Evolutionary conservation across 1,139 yeast species (phyloP), one percentile per base, ranked within the genome.

Genomic region (Protomyces gravidus): DNA sequence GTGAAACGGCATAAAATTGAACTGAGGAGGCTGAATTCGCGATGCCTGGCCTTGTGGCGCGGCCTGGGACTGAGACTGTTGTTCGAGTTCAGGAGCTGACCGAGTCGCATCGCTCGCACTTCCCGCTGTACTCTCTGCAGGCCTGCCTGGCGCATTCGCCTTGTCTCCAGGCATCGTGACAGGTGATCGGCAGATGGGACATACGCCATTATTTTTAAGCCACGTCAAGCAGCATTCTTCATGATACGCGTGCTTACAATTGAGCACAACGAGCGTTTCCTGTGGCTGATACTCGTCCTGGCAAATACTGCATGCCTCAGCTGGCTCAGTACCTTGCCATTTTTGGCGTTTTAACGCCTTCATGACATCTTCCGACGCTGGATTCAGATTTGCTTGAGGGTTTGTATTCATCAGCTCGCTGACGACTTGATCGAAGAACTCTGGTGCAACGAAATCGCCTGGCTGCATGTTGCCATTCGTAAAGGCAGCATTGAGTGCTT

Each of bases 131-230:
- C n/a, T n/a, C n/a, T n/a, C n/a, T n/a, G n/a, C n/a, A n/a, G n/a
- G n/a, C n/a, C n/a, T n/a, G n/a, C n/a, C n/a, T n/a, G n/a, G n/a
- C n/a, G n/a, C n/a, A n/a, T n/a, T n/a, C n/a, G n/a, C n/a, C n/a
- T n/a, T n/a, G n/a, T n/a, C n/a, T n/a, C n/a, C n/a, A n/a, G n/a
- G n/a, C n/a, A n/a, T n/a, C 21, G 15, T 46, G 23, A 53, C 51
- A 13, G 58, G 58, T 15, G 58, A 36, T 21, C 58, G 45, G 19
- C 58, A 53, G n/a, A 53, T 53, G 2, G 58, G 58, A 46, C 58
- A 53, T 33, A 53, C 19, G 9, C 51, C 45, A 27, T 53, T 53
- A 4, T 50, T 53, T 32, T 33, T 53, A 28, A 46, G 39, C 58
- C 58, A 53, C 45, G 45, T 53, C 11, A 53, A 19, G 9, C 47